phyloP scores from a whole-genome alignment of 2,329 filamentous ascomycete species.

The Penicillium olsonii region DNA sequence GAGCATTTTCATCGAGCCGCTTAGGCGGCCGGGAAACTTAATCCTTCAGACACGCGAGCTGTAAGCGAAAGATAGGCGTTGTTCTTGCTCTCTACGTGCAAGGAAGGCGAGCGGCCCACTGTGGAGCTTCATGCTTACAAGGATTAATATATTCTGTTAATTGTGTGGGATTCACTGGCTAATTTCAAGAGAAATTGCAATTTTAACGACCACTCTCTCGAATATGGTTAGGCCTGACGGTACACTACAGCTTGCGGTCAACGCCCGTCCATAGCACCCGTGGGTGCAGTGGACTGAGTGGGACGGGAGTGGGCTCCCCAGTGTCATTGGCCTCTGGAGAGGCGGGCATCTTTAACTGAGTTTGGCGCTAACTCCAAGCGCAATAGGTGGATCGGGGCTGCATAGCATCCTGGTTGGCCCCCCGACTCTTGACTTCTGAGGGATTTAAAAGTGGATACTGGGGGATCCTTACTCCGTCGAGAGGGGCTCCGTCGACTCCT shows the following conservation, averaged over 20 bases:
- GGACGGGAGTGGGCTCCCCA: no score
- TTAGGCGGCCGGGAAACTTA: not conserved
- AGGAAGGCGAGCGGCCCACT: conserved; percentile 2
- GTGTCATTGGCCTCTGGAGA: no score
- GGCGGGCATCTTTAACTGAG: conserved; percentile 6
- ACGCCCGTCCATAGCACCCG: no score
- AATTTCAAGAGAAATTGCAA: not conserved
- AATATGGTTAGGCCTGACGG: not conserved
- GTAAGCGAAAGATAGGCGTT: conserved; percentile 5
- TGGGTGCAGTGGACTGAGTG: no score
- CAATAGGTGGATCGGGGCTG: not conserved
- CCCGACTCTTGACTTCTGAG: conserved; percentile 10
- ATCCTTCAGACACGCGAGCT: not conserved
- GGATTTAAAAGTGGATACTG: conserved; percentile 17
- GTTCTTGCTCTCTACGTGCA: not conserved
- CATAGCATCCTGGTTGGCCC: not conserved
- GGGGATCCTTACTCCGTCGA: conserved; percentile 21
- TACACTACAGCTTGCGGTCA: not conserved
- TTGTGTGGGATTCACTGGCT: not conserved
- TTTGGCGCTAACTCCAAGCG: conserved; percentile 10
- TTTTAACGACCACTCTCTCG: not conserved
- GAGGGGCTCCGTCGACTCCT: conserved; percentile 6
- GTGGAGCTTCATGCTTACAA: not conserved
- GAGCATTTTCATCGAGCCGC: not conserved
- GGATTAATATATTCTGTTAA: not conserved